Evolutionary conservation across 768 basidiomycete genomes (phyloP), one percentile per base, ranked within the genome.

Genomic region (Hirschioporus abietinus): DNA sequence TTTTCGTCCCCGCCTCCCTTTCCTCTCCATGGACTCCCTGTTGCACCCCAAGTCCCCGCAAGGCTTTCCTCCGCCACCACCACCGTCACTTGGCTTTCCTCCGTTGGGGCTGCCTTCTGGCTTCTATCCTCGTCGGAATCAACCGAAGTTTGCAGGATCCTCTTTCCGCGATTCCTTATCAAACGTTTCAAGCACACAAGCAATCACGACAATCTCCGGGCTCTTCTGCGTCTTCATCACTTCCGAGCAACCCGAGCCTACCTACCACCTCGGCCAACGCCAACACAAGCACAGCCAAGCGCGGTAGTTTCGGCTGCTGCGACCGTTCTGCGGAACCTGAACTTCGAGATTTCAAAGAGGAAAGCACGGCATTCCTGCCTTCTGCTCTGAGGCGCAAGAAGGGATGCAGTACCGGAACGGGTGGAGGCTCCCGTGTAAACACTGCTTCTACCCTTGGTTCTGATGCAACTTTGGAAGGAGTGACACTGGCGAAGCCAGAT

Each of bases 341-440:
- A 74, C 77, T 99, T 63, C 91, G 96, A 17, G 94, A 99, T 77
- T 81, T 99, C 68, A 94, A 95, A 79, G 95, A 94, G 76, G 97
- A 99, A 75, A 91, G 92, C 9, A 96, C 94, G 0, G 87, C 92
- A 0, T 99, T 99, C 72, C 86, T 98, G 4, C 97, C 97, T 3
- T 75, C 88, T 1, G 82, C 90, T 3, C 77, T 96, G 64, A 93
- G 92, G 76, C 86, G 92, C 61, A 95, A 91, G 76, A 89, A 84
- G 67, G 60, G 26, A 9, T 69, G 74, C 10, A 76, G 78, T 42
- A 75, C 74, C n/a, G n/a, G n/a, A 4, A 71, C 77, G 15, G 71
- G 71, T 26, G 67, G 80, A 6, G 74, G 79, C 1, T 69, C 81
- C 4, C 84, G 79, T 68, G 72, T 91, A 35, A 86, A 91, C 70